Conservation (phyloP, 257 asterid genomes). For the Solanum infundibuliforme region DNA sequence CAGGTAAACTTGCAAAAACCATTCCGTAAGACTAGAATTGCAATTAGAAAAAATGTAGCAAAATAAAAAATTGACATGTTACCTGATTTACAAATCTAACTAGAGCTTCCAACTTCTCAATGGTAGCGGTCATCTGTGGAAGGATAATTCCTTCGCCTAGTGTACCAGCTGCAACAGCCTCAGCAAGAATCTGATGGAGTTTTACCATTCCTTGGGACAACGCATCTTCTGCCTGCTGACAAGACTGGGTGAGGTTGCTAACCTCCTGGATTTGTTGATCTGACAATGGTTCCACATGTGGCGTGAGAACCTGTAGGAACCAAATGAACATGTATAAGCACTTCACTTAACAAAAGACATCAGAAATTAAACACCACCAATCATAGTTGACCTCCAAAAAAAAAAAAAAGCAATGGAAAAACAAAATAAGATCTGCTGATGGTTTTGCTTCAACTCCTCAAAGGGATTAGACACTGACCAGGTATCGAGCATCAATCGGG, state of each 20-base stretch:
- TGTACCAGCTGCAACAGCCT: slow-evolving; percentile 40
- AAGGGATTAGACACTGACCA: neutral
- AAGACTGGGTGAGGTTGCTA: slow-evolving; percentile 44
- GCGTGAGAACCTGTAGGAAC: slow-evolving; percentile 49
- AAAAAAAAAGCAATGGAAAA: neutral
- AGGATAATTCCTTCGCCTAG: slow-evolving; percentile 51
- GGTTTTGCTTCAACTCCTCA: neutral
- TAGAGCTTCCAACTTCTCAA: slow-evolving; percentile 57
- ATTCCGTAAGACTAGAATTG: neutral
- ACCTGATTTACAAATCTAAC: slow-evolving; percentile 82
- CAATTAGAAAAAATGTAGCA: neutral
- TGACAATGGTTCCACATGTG: slow-evolving; percentile 51
- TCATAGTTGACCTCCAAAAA: neutral
- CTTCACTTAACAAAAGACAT: neutral
- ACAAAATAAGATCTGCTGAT: neutral
- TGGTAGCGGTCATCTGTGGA: slow-evolving; percentile 51
- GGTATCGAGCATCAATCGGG: neutral
- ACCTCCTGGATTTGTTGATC: slow-evolving; percentile 46
- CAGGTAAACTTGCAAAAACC: neutral
- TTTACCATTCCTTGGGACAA: slow-evolving; percentile 78
- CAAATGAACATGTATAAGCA: neutral
- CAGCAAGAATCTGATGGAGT: slow-evolving; percentile 48
- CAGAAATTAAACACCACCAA: neutral
- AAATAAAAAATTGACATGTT: neutral
- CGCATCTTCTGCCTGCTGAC: slow-evolving; percentile 94